Conservation (phyloP, 2,329 filamentous ascomycete genomes). For the Curvularia verruculosa region DNA sequence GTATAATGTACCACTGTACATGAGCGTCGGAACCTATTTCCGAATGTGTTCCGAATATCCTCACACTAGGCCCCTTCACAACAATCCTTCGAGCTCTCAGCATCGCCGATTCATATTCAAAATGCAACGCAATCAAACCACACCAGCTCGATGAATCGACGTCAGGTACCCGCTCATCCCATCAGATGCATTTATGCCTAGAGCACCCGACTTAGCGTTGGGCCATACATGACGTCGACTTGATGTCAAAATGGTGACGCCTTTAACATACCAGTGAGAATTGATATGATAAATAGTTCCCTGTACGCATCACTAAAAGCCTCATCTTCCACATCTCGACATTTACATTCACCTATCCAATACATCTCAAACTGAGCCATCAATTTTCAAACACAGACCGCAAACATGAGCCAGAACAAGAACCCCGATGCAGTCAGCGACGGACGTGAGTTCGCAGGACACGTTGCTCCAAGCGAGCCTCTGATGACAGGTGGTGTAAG, state of each 20-base stretch:
- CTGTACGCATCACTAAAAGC: background rate
- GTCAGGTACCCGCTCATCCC: slow-evolving; percentile 8
- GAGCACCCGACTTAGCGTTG: background rate
- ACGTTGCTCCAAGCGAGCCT: slow-evolving; percentile 59
- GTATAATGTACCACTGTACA: too few species aligned
- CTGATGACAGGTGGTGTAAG: slow-evolving; percentile 62
- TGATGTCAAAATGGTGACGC: slow-evolving; percentile 25
- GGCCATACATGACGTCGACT: slow-evolving; percentile 18
- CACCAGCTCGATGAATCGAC: background rate
- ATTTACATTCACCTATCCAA: background rate
- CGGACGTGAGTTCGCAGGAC: slow-evolving; percentile 61
- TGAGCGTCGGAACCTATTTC: background rate
- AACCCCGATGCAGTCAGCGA: slow-evolving; percentile 62
- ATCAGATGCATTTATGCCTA: slow-evolving; percentile 1
- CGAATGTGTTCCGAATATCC: slow-evolving; percentile 3
- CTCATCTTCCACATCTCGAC: background rate
- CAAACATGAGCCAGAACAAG: slow-evolving; percentile 55
- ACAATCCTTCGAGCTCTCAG: background rate
- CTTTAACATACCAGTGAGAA: slow-evolving; percentile 7
- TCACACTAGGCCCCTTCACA: background rate
- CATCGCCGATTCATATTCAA: slow-evolving; percentile 7
- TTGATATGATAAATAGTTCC: background rate
- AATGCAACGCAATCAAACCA: background rate
- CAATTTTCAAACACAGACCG: slow-evolving; percentile 29
- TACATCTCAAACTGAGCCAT: background rate